phyloP scores from a whole-genome alignment of 1,284 basidiomycete genomes.

The Austropuccinia psidii region DNA sequence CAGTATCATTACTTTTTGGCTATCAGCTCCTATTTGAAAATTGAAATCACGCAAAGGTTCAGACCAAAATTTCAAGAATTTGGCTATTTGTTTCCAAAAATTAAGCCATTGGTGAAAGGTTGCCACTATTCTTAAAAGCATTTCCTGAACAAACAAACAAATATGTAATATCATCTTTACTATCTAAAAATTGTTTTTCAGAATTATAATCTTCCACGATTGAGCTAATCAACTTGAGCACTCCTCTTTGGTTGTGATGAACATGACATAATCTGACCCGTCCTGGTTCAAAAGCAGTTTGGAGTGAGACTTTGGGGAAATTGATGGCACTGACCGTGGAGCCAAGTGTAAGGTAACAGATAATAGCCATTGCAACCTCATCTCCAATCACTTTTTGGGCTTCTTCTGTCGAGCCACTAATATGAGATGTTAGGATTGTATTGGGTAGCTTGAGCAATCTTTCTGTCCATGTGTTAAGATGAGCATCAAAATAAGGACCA shows the following conservation, averaged over 20 bases:
- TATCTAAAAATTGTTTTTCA: conserved; percentile 97
- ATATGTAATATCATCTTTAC: conserved; percentile 88
- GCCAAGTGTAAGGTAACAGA: conserved; percentile 86
- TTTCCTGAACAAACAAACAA: too few species aligned
- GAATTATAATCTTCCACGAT: conserved; percentile 87
- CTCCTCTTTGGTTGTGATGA: conserved; percentile 95
- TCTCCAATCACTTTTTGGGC: conserved; percentile 96
- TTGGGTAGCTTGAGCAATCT: conserved; percentile 68
- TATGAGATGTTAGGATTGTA: conserved; percentile 93
- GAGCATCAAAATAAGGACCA: conserved; percentile 72
- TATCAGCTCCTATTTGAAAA: too few species aligned
- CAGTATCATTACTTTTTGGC: too few species aligned
- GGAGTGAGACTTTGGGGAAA: conserved; percentile 97
- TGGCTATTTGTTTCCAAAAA: too few species aligned
- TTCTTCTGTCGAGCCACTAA: conserved; percentile 97
- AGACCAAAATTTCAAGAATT: too few species aligned
- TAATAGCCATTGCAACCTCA: conserved; percentile 78
- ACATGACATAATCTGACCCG: conserved; percentile 90
- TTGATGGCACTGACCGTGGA: conserved; percentile 88
- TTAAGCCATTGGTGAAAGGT: too few species aligned
- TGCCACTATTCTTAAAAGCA: too few species aligned
- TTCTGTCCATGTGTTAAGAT: conserved; percentile 71
- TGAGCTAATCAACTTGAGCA: conserved; percentile 90
- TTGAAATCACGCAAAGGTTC: too few species aligned
- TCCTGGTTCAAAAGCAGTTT: conserved; percentile 66